Base-by-base conservation (phyloP, 768 basidiomycete species). In the Boletus rufocinnamomeus region DNA sequence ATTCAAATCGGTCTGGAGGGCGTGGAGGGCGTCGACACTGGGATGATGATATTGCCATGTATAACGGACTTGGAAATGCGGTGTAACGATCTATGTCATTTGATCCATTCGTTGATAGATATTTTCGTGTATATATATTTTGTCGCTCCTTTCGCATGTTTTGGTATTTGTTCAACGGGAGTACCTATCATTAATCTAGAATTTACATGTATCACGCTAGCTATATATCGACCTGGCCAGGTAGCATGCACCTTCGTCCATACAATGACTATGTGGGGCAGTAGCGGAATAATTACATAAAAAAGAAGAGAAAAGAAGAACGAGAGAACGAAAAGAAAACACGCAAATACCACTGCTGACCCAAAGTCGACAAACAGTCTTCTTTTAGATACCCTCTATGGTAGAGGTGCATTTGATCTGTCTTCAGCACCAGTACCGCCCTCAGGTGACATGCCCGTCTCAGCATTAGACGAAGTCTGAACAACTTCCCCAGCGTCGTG, bases 41-140 rank as follows among this genome's bases (percentile, higher is more conserved):
- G 70, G 66, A 67, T 14, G 28, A 37, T 25, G 67, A 68, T 4
- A 34, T 66, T 0, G 65, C 73, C 35, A 76, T 77, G 74, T 77
- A 72, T 30, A 60, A 65, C 0, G 72, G 72, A 59, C 66, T 73
- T 34, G 69, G 63, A 13, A 54, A 50, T n/a, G 70, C 23, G 23
- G 45, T 65, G 54, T 73, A 73, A 52, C n/a, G 56, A 66, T 66
- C 45, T 67, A 51, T 35, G 30, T 50, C 49, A 30, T 57, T 57
- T 56, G 43, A 63, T 67, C 47, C 48, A 44, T 56, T 59, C 60
- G 41, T 62, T 68, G 47, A 53, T 63, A 54, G 37, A 56, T 37
- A n/a, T 63, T 56, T 56, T 59, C 49, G 54, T 35, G 59, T 63
- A 58, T 52, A 62, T 62, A 61, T 54, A 50, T 30, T n/a, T 3